phyloP scores from a whole-genome alignment of 2,329 filamentous ascomycete species.

The Pestalotiopsis fici region DNA sequence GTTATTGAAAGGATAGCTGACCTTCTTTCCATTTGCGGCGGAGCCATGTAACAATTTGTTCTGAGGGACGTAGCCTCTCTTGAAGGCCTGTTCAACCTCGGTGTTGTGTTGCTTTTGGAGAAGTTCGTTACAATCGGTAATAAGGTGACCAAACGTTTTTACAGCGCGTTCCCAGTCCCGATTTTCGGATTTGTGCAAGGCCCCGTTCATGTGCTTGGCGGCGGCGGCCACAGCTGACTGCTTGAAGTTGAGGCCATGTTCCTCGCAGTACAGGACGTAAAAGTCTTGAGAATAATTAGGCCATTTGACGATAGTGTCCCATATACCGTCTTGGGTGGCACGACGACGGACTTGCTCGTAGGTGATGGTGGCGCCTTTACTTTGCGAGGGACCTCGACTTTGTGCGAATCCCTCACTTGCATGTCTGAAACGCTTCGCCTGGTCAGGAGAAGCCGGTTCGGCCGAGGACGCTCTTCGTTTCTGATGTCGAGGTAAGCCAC shows the following conservation, averaged over 20 bases:
- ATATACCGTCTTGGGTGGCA: conserved; percentile 8
- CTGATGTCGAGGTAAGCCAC: not conserved
- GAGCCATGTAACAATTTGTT: conserved; percentile 13
- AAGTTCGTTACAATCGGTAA: conserved; percentile 31
- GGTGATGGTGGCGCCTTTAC: not conserved
- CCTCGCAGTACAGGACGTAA: conserved; percentile 41
- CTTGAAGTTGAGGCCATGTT: conserved; percentile 37
- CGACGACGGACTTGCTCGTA: conserved; percentile 14
- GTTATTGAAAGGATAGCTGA: not conserved
- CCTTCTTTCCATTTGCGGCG: not conserved
- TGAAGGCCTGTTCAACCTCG: conserved; percentile 27
- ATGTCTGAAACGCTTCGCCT: not conserved
- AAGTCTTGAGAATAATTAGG: conserved; percentile 25
- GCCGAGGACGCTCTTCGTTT: not conserved
- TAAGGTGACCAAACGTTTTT: conserved; percentile 31
- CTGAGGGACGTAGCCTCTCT: conserved; percentile 30
- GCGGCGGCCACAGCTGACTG: conserved; percentile 34
- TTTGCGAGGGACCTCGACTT: too few relatives aligned
- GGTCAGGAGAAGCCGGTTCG: not conserved
- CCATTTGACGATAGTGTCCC: conserved; percentile 30
- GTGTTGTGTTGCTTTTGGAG: conserved; percentile 33
- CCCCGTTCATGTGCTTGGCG: conserved; percentile 36
- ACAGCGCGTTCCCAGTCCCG: conserved; percentile 32
- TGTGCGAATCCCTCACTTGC: not conserved
- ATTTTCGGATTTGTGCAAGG: conserved; percentile 27